Evolutionary conservation across 345 rosid species (phyloP).

Genomic region (Rubroshorea leprosula): DNA sequence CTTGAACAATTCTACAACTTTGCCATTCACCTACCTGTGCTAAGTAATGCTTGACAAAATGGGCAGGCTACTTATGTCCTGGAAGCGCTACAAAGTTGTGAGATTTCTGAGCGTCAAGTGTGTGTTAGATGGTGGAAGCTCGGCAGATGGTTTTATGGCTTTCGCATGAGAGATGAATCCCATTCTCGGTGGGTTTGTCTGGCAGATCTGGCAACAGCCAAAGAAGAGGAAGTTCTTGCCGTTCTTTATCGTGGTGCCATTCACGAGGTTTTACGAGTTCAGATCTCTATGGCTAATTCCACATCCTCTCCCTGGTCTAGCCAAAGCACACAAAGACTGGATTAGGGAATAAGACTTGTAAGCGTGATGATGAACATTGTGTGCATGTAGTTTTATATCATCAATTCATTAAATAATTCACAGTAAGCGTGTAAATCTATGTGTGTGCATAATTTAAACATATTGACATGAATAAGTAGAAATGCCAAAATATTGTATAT

Average conservation of each 20-base stretch:
- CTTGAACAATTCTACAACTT: too few species aligned
- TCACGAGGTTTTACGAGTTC: constrained; percentile 60
- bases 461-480: too few species aligned
- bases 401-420: too few species aligned
- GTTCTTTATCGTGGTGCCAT: constrained; percentile 62
- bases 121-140: constrained; percentile 67
- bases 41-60: constrained; percentile 6
- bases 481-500: too few species aligned
- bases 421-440: too few species aligned
- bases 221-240: constrained; percentile 39
- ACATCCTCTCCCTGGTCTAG: too few species aligned
- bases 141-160: constrained; percentile 64
- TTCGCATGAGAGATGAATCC: constrained; percentile 61
- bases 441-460: too few species aligned
- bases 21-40: too few species aligned
- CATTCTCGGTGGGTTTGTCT: constrained; percentile 43
- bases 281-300: constrained; percentile 35
- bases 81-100: constrained; percentile 35
- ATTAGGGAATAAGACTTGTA: too few species aligned
- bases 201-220: constrained; percentile 33
- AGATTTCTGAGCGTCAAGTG: constrained; percentile 46
- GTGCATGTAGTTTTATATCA: too few species aligned
- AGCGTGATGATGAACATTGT: too few species aligned
- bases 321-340: too few species aligned
- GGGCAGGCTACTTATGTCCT: constrained; percentile 32